Conservation (phyloP, 768 basidiomycete species). For the Pleurotus pulmonarius region DNA sequence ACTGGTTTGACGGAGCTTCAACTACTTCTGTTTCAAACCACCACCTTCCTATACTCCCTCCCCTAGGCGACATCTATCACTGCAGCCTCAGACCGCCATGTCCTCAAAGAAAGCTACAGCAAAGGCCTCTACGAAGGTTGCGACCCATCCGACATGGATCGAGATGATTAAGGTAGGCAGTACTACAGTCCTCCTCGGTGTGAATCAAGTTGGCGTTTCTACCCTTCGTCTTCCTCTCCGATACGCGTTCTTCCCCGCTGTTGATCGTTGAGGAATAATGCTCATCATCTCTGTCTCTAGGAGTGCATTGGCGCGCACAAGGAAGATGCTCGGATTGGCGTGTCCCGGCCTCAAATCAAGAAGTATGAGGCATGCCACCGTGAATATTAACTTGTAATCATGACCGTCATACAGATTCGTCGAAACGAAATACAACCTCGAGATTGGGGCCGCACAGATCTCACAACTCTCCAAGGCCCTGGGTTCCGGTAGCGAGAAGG, state of each 20-base stretch:
- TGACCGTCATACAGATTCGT: constrained; percentile 54
- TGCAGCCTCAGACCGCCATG: constrained; percentile 21
- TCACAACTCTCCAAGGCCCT: constrained; percentile 81
- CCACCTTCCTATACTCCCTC: constrained; percentile 31
- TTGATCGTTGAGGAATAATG: constrained; percentile 1
- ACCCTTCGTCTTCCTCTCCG: constrained; percentile 7
- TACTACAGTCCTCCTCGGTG: background rate
- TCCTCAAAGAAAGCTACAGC: constrained; percentile 25
- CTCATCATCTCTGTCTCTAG: constrained; percentile 32
- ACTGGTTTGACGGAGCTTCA: constrained; percentile 28
- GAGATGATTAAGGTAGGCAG: constrained; percentile 77
- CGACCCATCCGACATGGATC: constrained; percentile 58
- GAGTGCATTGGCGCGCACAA: constrained; percentile 75
- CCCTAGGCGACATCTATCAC: background rate
- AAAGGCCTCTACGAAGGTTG: constrained; percentile 28
- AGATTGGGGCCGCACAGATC: constrained; percentile 74
- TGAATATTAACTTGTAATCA: constrained; percentile 9
- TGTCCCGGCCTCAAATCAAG: constrained; percentile 91
- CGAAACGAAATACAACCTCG: constrained; percentile 77
- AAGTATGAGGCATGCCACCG: constrained; percentile 49
- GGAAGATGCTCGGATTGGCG: constrained; percentile 78
- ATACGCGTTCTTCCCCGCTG: constrained; percentile 9
- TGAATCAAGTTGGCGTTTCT: background rate
- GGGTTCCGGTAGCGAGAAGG: constrained; percentile 75
- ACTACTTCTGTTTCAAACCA: constrained; percentile 40